These are phyloP conservation scores for Penicillium cataractarum DNA, from an alignment of 495 filamentous ascomycete species.

Conservation along the genomic window DNA sequence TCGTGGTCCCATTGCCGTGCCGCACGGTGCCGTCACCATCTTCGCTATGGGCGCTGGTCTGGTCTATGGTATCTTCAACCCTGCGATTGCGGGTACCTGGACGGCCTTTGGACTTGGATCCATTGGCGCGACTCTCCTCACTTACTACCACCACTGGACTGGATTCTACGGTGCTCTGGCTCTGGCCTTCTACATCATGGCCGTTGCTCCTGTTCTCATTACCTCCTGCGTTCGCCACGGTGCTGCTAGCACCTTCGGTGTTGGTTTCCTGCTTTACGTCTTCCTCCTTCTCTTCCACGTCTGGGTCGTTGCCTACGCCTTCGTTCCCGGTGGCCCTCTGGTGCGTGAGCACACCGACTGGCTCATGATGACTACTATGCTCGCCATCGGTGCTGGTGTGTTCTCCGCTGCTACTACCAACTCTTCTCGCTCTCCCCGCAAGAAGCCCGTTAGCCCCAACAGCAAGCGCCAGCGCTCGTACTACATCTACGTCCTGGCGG, in stretches of 20 bases:
- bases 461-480: slow-evolving; percentile 63
- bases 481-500: slow-evolving; percentile 71
- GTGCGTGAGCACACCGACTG: slow-evolving; percentile 95
- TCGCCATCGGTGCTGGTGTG: slow-evolving; percentile 82
- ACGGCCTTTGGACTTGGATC: slow-evolving; percentile 77
- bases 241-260: slow-evolving; percentile 77
- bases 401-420: slow-evolving; percentile 70
- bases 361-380: slow-evolving; percentile 85
- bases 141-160: slow-evolving; percentile 78
- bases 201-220: slow-evolving; percentile 77
- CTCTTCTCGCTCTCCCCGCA: slow-evolving; percentile 42
- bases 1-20: slow-evolving; percentile 82
- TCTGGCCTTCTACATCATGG: slow-evolving; percentile 79
- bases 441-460: slow-evolving; percentile 56
- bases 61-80: slow-evolving; percentile 73
- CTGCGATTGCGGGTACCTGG: slow-evolving; percentile 75
- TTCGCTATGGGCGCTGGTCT: slow-evolving; percentile 84
- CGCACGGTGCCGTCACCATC: slow-evolving; percentile 85
- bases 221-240: slow-evolving; percentile 71
- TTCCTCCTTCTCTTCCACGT: slow-evolving; percentile 91
- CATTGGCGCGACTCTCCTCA: slow-evolving; percentile 79
- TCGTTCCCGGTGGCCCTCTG: slow-evolving; percentile 94
- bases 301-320: slow-evolving; percentile 98
- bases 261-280: slow-evolving; percentile 89
- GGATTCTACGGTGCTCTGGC: slow-evolving; percentile 86